Evolutionary conservation across 192 early-diverging fungal genomes (phyloP), one percentile per base, ranked within the genome.

Genomic region (Coemansia sp.): DNA sequence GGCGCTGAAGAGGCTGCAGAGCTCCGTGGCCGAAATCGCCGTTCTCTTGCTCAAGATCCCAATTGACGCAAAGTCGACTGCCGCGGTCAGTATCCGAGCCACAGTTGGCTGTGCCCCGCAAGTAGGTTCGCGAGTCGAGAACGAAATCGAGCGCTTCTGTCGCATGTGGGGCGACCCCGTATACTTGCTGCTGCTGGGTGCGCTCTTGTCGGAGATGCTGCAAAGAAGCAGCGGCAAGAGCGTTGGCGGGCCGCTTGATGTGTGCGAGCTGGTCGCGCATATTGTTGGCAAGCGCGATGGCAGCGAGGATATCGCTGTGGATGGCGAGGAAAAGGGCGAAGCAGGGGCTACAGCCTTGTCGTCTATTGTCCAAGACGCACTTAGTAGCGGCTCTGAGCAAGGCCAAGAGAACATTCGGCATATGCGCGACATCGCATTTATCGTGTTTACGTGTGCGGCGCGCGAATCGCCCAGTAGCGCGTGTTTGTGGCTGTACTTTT

Each of bases 91-190:
- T 14, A 20, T 62, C 7, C 17, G 60, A 10, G 38, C 40, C 19
- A 62, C 62, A 0, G 4, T 68, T 11, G 65, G 72, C 20, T 42
- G 61, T 19, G 15, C 24, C 4, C 66, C 62, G 53, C 66, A 70
- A 17, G 42, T 39, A 1, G 67, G 72, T 1, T 22, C 66, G 42
- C 59, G 29, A 19, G 35, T 20, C 20, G 76, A 72, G 53, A 64
- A 54, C 54, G 76, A 72, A 24, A 65, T 79, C 22, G 76, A 69
- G 67, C 58, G 76, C 29, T 63, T 79, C 35, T 79, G 70, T 47
- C 47, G 71, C 9, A 61, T 73, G 62, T 73, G 70, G 76, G 76
- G 67, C 59, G 76, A 79, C 60, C 43, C 76, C 15, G 37, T 37
- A 41, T 68, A 65, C 24, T 15, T 79, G 27, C 42, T 60, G 32